These are phyloP conservation scores for Karstenula rhodostoma DNA, from an alignment of 2,329 filamentous ascomycete species.

Conservation along the genomic window DNA sequence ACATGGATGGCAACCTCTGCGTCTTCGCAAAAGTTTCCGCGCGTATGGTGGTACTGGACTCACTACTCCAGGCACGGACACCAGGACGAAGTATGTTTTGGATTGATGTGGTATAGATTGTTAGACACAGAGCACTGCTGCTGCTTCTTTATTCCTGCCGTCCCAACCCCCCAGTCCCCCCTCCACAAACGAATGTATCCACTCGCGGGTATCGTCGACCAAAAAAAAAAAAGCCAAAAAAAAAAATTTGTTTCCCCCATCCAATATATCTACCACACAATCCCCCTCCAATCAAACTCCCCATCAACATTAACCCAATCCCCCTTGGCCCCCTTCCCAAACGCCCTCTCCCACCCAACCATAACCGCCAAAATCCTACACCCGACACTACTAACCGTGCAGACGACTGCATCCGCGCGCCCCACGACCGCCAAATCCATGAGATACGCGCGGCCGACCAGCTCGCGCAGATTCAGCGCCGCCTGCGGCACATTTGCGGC, in stretches of 20 bases:
- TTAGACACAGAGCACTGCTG: no score
- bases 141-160: no score
- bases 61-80: no score
- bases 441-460: slow-evolving; percentile 82
- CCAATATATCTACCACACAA: slow-evolving; percentile 39
- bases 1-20: no score
- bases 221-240: neutral
- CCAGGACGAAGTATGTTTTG: no score
- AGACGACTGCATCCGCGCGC: slow-evolving; percentile 74
- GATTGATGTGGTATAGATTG: no score
- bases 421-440: slow-evolving; percentile 81
- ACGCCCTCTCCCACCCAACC: slow-evolving; percentile 76
- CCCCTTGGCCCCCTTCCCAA: slow-evolving; percentile 58
- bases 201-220: neutral
- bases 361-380: slow-evolving; percentile 83
- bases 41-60: no score
- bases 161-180: no score
- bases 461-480: slow-evolving; percentile 73
- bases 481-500: slow-evolving; percentile 43
- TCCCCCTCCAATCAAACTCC: slow-evolving; percentile 48
- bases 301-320: slow-evolving; percentile 75
- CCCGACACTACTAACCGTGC: slow-evolving; percentile 72
- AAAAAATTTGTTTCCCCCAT: neutral
- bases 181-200: neutral
- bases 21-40: no score